These are phyloP conservation scores for Ustilago curta DNA, from an alignment of 1,284 basidiomycete species.

Conservation along the genomic window DNA sequence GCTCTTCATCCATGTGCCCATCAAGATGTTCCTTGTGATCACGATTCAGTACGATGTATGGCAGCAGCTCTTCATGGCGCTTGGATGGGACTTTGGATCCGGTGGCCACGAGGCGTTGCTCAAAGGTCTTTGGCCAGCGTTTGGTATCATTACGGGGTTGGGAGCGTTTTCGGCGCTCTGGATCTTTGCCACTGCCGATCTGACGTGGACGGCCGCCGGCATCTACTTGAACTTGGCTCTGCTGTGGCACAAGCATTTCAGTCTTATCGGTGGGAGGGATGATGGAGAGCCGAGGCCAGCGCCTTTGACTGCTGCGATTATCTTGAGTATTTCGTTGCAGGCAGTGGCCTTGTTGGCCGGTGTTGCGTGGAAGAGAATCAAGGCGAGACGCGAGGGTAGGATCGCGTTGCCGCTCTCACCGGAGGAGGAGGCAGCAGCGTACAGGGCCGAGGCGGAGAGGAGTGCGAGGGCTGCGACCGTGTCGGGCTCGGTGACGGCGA, in stretches of 20 bases:
- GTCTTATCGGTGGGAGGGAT: slow-evolving; percentile 35
- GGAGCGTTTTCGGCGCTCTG: slow-evolving; percentile 56
- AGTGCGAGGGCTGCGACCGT: slow-evolving; percentile 19
- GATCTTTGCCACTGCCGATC: slow-evolving; percentile 61
- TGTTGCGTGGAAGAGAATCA: slow-evolving; percentile 55
- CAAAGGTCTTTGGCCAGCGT: slow-evolving; percentile 57
- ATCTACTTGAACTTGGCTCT: slow-evolving; percentile 59
- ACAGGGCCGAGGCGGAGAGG: slow-evolving; percentile 39
- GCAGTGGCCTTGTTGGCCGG: slow-evolving; percentile 49
- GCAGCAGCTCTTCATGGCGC: slow-evolving; percentile 72
- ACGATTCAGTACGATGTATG: slow-evolving; percentile 71
- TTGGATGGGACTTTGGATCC: slow-evolving; percentile 70
- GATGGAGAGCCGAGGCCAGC: slow-evolving; percentile 50
- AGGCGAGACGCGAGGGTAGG: slow-evolving; percentile 49
- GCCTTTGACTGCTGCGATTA: slow-evolving; percentile 54
- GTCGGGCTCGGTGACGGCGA: slow-evolving; percentile 2
- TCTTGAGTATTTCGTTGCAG: slow-evolving; percentile 53
- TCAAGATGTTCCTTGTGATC: slow-evolving; percentile 72
- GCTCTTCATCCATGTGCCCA: slow-evolving; percentile 72
- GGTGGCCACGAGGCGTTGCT: slow-evolving; percentile 39
- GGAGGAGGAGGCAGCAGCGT: slow-evolving; percentile 50
- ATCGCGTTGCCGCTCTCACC: slow-evolving; percentile 51
- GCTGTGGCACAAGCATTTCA: slow-evolving; percentile 56
- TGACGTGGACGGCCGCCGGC: slow-evolving; percentile 57
- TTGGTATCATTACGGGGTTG: slow-evolving; percentile 51